A percentile compares a stretch with the other conserved stretches of the same genome.
These are phyloP conservation scores for Eudorina sp. DNA, from an alignment of 139 green algal genomes.

Conservation along the genomic window DNA sequence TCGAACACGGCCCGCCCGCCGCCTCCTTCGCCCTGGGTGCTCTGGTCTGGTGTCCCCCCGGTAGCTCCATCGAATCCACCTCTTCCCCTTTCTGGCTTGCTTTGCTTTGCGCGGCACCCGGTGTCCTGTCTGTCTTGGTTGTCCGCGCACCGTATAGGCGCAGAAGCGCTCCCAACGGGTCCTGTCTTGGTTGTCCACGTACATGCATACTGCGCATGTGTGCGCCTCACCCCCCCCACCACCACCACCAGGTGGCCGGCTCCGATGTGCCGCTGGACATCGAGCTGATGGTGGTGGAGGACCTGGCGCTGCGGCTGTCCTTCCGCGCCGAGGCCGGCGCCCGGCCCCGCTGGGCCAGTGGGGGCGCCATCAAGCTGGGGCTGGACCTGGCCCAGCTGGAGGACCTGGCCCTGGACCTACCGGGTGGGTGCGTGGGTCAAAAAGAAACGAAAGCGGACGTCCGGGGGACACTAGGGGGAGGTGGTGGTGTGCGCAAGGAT, in stretches of 20 bases:
- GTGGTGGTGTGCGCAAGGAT: too few species aligned
- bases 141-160: too few species aligned
- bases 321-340: conserved; percentile 75
- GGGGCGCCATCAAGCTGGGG: conserved; percentile 58
- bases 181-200: too few species aligned
- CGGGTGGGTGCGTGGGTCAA: conserved; percentile 51
- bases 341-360: conserved; percentile 67
- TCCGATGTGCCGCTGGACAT: conserved; percentile 73
- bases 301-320: conserved; percentile 69
- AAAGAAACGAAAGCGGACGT: too few species aligned
- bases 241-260: conserved; percentile 21
- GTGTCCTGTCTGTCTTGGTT: too few species aligned
- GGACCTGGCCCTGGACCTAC: conserved; percentile 74
- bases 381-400: conserved; percentile 88
- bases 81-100: background rate
- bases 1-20: too few species aligned
- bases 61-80: background rate
- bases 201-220: too few species aligned
- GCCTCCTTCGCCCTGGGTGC: too few species aligned
- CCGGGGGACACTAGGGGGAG: too few species aligned
- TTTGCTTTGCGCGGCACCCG: too few species aligned
- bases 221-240: too few species aligned
- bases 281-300: conserved; percentile 72
- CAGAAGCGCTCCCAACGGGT: too few species aligned
- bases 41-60: background rate